Percentiles rank a stretch among this genome's conserved stretches.
Conservation (phyloP, 352 stramenopile species). For the Phytophthora kernoviae region DNA sequence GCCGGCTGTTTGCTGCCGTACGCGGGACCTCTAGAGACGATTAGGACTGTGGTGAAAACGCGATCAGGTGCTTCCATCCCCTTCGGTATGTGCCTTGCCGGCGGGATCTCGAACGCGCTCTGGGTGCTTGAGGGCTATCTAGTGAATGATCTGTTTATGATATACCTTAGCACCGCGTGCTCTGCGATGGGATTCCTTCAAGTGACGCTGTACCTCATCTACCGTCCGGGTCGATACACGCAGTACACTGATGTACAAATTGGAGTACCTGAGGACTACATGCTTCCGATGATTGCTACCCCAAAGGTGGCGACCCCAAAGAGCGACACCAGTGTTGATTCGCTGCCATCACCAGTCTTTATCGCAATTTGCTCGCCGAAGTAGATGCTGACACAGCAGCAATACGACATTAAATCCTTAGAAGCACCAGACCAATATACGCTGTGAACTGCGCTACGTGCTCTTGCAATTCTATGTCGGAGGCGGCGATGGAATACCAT, state of each 20-base stretch:
- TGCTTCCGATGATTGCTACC: slow-evolving; percentile 10
- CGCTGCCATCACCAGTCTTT: slow-evolving; percentile 21
- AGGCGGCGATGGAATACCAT: slow-evolving; percentile 10
- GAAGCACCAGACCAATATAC: too few species aligned
- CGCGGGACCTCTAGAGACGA: slow-evolving; percentile 38
- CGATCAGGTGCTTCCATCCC: slow-evolving; percentile 35
- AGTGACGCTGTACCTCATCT: slow-evolving; percentile 32
- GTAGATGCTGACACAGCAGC: background rate
- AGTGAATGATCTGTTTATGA: slow-evolving; percentile 27
- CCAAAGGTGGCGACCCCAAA: slow-evolving; percentile 5
- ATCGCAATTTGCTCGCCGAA: slow-evolving; percentile 21
- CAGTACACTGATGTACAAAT: background rate
- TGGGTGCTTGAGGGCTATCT: slow-evolving; percentile 38
- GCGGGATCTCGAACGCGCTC: slow-evolving; percentile 33
- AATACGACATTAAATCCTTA: too few species aligned
- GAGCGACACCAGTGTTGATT: slow-evolving; percentile 21
- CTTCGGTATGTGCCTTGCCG: slow-evolving; percentile 35
- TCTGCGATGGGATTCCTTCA: slow-evolving; percentile 22
- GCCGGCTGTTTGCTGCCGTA: slow-evolving; percentile 40
- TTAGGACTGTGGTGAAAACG: slow-evolving; percentile 37
- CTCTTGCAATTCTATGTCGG: too few species aligned
- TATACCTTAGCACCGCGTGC: slow-evolving; percentile 19
- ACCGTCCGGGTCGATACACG: slow-evolving; percentile 21
- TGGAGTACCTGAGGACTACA: slow-evolving; percentile 3
- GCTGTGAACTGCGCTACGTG: background rate